These are phyloP conservation scores for Striga asiatica DNA, from an alignment of 257 asterid genomes.

Conservation along the genomic window DNA sequence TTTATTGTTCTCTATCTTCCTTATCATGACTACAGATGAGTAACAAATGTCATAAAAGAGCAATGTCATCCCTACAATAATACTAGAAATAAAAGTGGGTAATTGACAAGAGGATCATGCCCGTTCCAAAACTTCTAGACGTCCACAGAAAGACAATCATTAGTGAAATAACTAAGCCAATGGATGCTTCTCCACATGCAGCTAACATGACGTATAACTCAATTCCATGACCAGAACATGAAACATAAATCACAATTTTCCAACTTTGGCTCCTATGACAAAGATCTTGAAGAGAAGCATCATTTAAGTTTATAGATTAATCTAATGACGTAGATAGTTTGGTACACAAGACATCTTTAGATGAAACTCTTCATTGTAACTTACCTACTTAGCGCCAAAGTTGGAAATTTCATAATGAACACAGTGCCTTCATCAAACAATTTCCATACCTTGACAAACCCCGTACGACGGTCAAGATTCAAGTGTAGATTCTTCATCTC, in stretches of 20 bases:
- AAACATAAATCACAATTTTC: neutral
- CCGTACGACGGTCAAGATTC: slow-evolving; percentile 97
- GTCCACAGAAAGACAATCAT: neutral
- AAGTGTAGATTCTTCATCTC: slow-evolving; percentile 88
- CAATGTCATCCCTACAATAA: neutral
- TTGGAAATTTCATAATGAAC: neutral
- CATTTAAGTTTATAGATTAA: neutral
- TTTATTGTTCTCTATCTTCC: neutral
- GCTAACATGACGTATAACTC: neutral
- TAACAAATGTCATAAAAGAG: neutral
- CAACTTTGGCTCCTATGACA: neutral
- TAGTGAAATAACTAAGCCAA: neutral
- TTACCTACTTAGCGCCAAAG: neutral
- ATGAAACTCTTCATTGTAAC: neutral
- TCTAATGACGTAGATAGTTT: neutral
- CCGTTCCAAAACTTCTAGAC: too few relatives aligned
- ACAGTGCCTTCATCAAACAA: neutral
- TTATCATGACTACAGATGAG: neutral
- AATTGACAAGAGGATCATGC: neutral
- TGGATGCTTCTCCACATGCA: neutral
- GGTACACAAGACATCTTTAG: neutral
- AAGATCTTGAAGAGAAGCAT: neutral
- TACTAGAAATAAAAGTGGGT: neutral
- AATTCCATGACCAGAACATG: neutral
- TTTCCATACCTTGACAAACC: slow-evolving; percentile 74